Percentiles rank a stretch among this genome's conserved stretches.
Conservation (phyloP, 371 early-diverging fungal genomes). For the Phascolomyces articulosus region DNA sequence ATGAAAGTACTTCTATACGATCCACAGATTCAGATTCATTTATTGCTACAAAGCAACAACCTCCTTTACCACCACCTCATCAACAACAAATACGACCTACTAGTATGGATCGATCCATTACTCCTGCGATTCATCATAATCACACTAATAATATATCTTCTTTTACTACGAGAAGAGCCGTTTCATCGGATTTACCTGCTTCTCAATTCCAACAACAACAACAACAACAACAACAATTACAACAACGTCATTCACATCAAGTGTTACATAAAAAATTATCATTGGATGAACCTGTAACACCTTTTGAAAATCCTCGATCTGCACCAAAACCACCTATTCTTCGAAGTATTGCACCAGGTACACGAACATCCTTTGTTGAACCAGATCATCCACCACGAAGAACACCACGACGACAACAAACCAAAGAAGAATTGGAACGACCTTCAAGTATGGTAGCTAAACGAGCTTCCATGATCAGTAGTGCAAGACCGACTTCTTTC, state of each 20-base stretch:
- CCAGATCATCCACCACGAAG: conserved; percentile 6
- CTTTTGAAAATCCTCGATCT: conserved; percentile 41
- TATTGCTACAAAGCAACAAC: not conserved
- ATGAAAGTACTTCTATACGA: conserved; percentile 8
- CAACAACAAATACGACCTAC: conserved; percentile 1
- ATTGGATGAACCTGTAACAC: conserved; percentile 9
- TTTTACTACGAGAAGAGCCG: not conserved
- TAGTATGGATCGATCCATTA: not conserved
- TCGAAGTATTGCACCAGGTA: not conserved
- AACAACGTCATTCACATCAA: conserved; percentile 1
- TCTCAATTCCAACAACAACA: not conserved
- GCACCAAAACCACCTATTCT: conserved; percentile 38
- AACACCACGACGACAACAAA: conserved; percentile 2
- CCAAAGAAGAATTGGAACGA: conserved; percentile 19
- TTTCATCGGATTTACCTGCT: not conserved
- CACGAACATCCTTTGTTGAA: not conserved
- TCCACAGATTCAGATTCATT: conserved; percentile 2
- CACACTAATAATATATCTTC: no score
- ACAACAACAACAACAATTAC: not conserved
- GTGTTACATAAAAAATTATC: conserved; percentile 3
- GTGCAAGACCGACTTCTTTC: conserved; percentile 27
- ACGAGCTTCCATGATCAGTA: conserved; percentile 25
- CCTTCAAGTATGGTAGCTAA: conserved; percentile 35
- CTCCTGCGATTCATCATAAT: no score
- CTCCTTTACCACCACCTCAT: not conserved